Conservation (phyloP, 2,329 filamentous ascomycete species). For the Arthrobotrys pseudoclavata region DNA sequence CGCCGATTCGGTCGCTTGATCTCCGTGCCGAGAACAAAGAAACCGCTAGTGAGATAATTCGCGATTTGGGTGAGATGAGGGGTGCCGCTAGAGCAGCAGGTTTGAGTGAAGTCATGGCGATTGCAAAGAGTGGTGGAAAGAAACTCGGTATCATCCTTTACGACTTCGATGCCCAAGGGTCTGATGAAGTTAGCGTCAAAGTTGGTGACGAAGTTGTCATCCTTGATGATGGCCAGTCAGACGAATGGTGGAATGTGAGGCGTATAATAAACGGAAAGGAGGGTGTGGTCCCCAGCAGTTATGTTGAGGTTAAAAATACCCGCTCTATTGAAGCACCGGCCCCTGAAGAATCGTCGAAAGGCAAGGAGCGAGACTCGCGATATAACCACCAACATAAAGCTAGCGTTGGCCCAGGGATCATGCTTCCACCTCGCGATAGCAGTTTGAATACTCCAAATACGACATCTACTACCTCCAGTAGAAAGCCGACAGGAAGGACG, state of each 20-base stretch:
- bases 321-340: slow-evolving; percentile 61
- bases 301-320: slow-evolving; percentile 80
- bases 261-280: slow-evolving; percentile 92
- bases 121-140: slow-evolving; percentile 77
- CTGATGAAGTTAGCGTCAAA: slow-evolving; percentile 94
- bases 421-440: slow-evolving; percentile 82
- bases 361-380: slow-evolving; percentile 73
- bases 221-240: slow-evolving; percentile 89
- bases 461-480: slow-evolving; percentile 30
- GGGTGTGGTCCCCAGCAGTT: slow-evolving; percentile 96
- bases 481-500: slow-evolving; percentile 47
- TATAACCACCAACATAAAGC: slow-evolving; percentile 47
- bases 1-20: slow-evolving; percentile 93
- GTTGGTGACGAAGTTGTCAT: slow-evolving; percentile 91
- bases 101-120: slow-evolving; percentile 85
- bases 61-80: slow-evolving; percentile 86
- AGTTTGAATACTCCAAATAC: slow-evolving; percentile 72
- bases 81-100: slow-evolving; percentile 84
- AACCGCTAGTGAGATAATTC: slow-evolving; percentile 92
- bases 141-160: slow-evolving; percentile 80
- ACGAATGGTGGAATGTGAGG: slow-evolving; percentile 98
- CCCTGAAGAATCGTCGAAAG: slow-evolving; percentile 84
- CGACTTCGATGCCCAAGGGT: slow-evolving; percentile 95
- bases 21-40: slow-evolving; percentile 98
- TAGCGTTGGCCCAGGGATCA: slow-evolving; percentile 79